phyloP scores from a whole-genome alignment of 441 rosid species.

The Mallotus japonicus region DNA sequence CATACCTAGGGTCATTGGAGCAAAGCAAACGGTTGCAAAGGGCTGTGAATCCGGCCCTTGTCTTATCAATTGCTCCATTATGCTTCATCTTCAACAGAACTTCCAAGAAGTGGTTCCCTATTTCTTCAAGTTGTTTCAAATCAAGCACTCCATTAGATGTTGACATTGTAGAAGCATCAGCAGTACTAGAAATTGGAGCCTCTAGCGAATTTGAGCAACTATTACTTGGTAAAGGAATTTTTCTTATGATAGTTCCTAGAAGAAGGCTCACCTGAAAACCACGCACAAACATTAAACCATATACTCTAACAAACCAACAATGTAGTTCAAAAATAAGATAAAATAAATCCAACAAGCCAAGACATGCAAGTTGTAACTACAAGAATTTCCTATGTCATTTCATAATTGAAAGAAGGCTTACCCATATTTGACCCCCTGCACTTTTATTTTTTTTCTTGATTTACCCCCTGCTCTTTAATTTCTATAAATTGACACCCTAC shows the following conservation, averaged over 20 bases:
- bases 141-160: conserved; percentile 57
- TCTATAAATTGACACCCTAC: too few relatives aligned
- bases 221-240: conserved; percentile 74
- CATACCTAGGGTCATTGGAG: conserved; percentile 82
- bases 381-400: neutral
- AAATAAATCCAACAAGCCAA: neutral
- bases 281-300: conserved; percentile 15
- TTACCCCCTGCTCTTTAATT: too few relatives aligned
- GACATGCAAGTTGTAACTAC: conserved; percentile 6
- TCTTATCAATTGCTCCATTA: conserved; percentile 98
- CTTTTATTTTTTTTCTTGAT: too few relatives aligned
- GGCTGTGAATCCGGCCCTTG: conserved; percentile 97
- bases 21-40: conserved; percentile 95
- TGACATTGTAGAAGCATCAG: conserved; percentile 32
- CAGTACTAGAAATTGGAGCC: conserved; percentile 30
- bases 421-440: too few relatives aligned
- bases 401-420: neutral
- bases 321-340: too few relatives aligned
- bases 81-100: conserved; percentile 97
- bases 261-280: conserved; percentile 88
- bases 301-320: too few relatives aligned
- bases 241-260: conserved; percentile 81
- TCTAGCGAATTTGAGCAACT: conserved; percentile 40
- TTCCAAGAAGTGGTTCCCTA: conserved; percentile 95
- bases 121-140: conserved; percentile 78